Evolutionary conservation across 164 flowering plant species (phyloP).

Genomic region (Piper betle): DNA sequence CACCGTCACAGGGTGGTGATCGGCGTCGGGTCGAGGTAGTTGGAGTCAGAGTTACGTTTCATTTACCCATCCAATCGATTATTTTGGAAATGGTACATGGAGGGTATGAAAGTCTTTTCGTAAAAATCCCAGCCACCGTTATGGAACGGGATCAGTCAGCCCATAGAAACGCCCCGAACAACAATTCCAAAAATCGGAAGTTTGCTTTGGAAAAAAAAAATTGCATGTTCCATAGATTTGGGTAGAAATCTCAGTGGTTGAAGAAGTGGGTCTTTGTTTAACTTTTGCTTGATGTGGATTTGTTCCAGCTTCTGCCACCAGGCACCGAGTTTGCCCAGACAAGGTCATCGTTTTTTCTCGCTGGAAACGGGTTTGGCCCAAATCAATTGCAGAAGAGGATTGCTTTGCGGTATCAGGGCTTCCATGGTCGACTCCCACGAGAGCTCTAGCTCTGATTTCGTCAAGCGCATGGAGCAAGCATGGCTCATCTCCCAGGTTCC

Average conservation of each 20-base stretch:
- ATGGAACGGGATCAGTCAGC: no score
- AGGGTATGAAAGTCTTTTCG: no score
- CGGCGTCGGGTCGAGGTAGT: no score
- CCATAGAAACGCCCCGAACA: no score
- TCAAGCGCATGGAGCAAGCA: constrained; percentile 58
- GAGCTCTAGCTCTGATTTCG: constrained; percentile 58
- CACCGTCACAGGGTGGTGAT: no score
- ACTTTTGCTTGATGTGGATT: constrained; percentile 6
- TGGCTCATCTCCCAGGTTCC: constrained; percentile 72
- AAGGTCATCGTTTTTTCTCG: neutral
- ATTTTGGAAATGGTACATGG: no score
- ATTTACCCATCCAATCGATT: no score
- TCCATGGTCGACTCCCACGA: constrained; percentile 56
- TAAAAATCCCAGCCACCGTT: no score
- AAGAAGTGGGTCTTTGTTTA: neutral
- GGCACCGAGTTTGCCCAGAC: constrained; percentile 5
- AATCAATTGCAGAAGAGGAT: constrained; percentile 1
- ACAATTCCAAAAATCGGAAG: no score
- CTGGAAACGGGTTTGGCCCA: constrained; percentile 1
- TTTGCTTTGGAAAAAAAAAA: neutral
- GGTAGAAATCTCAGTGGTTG: neutral
- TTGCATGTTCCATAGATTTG: no score
- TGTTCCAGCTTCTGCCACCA: constrained; percentile 3
- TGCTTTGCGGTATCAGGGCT: constrained; percentile 29
- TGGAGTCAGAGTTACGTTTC: no score